A percentile compares a stretch with the other conserved stretches of the same genome.
phyloP scores from a whole-genome alignment of 225 moss, liverwort and hornwort genomes.

The Bryoerythrophyllum caledonicum region DNA sequence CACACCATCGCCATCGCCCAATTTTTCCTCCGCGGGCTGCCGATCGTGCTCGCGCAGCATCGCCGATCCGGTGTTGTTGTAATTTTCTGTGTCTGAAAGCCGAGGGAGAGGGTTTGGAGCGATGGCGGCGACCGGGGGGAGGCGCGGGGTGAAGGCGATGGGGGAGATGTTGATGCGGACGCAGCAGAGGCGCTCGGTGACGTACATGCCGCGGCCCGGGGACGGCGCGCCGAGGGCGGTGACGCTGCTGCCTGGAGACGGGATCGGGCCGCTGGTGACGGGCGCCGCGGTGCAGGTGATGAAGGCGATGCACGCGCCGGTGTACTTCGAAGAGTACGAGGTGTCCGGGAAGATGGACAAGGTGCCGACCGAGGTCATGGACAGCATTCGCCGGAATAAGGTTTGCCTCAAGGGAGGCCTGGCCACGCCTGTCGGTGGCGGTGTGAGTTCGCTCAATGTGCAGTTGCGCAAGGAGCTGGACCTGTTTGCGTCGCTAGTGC shows the following conservation, averaged over 20 bases:
- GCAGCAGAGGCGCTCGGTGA: constrained; percentile 54
- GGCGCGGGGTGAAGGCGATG: constrained; percentile 40
- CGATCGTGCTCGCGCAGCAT: too few species aligned
- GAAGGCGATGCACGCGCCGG: constrained; percentile 99
- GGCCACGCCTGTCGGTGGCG: constrained; percentile 95
- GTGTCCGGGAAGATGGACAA: constrained; percentile 89
- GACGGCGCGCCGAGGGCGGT: constrained; percentile 89
- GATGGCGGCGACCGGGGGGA: constrained; percentile 46
- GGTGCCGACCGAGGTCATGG: constrained; percentile 85
- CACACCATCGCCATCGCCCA: not conserved
- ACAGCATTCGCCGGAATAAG: constrained; percentile 88
- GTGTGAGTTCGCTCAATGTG: constrained; percentile 97
- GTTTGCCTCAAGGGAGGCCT: constrained; percentile 94
- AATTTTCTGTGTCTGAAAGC: not conserved
- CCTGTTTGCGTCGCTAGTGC: constrained; percentile 92
- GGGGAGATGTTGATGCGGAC: constrained; percentile 1
- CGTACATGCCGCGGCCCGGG: constrained; percentile 98
- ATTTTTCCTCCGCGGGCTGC: not conserved
- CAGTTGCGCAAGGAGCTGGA: constrained; percentile 99
- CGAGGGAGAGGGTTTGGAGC: constrained; percentile 8
- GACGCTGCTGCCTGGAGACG: constrained; percentile 88
- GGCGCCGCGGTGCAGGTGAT: constrained; percentile 91
- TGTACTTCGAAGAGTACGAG: constrained; percentile 92
- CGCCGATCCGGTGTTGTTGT: not conserved
- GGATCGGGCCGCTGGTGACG: constrained; percentile 94